These are phyloP conservation scores for Cordyceps javanica DNA, from an alignment of 2,329 filamentous ascomycete genomes.

Conservation along the genomic window DNA sequence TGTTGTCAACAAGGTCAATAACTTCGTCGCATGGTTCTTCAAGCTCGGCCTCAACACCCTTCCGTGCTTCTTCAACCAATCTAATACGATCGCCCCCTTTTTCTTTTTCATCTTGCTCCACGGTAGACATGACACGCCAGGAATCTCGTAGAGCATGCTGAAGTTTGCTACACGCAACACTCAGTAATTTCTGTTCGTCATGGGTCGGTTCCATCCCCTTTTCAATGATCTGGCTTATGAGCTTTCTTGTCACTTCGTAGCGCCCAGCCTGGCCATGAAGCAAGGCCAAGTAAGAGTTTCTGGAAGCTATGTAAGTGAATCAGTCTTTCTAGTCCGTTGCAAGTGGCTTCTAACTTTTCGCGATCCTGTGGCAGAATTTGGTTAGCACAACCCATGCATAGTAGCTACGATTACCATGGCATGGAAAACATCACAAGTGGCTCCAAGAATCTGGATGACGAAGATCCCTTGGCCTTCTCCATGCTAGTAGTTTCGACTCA, in stretches of 20 bases:
- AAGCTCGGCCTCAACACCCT: background rate
- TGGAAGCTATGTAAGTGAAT: background rate
- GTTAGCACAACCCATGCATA: background rate
- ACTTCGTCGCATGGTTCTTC: background rate
- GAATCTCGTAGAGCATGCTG: background rate
- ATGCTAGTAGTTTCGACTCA: background rate
- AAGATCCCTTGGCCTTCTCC: no score
- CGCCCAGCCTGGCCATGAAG: background rate
- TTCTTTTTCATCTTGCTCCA: background rate
- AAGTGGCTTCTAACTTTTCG: background rate
- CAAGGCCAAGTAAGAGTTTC: background rate
- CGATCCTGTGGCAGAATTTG: background rate
- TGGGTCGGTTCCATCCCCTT: background rate
- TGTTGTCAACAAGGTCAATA: background rate
- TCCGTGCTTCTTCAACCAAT: background rate
- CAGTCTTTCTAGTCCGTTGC: background rate
- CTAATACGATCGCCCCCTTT: background rate
- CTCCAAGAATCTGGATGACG: no score
- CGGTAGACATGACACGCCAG: background rate
- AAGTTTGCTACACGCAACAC: conserved; percentile 1
- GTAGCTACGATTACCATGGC: no score
- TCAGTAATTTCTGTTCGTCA: background rate
- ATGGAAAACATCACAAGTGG: no score
- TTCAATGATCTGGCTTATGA: background rate
- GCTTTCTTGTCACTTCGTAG: background rate